These are phyloP conservation scores for Penicillium thymicola DNA, from an alignment of 2,329 filamentous ascomycete genomes.

Conservation along the genomic window DNA sequence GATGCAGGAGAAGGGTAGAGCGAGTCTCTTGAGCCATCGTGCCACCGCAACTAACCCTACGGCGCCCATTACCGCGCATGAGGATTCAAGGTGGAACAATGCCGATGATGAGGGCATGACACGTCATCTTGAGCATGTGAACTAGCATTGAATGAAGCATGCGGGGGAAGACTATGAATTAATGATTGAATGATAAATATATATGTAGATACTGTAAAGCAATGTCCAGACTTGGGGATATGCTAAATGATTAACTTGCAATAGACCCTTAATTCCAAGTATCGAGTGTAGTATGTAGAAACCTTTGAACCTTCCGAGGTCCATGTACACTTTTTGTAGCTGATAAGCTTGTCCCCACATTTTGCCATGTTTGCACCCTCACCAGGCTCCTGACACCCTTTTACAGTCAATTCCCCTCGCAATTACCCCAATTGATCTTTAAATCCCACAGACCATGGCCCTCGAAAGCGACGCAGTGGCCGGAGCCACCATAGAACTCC, in stretches of 20 bases:
- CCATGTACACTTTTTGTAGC: background rate
- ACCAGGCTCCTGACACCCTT: constrained; percentile 5
- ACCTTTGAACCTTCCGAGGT: background rate
- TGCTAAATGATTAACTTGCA: background rate
- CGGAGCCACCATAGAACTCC: constrained; percentile 42
- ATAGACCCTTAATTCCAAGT: background rate
- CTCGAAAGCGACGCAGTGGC: constrained; percentile 36
- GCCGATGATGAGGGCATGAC: constrained; percentile 10
- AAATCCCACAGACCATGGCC: constrained; percentile 24
- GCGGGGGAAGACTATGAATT: constrained; percentile 13
- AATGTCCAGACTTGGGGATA: background rate
- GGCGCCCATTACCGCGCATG: constrained; percentile 8
- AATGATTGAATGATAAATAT: constrained; percentile 16
- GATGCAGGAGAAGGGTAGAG: constrained; percentile 39
- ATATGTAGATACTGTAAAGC: constrained; percentile 1
- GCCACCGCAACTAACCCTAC: constrained; percentile 9
- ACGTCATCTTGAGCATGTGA: constrained; percentile 15
- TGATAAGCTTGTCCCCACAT: constrained; percentile 19
- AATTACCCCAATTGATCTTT: background rate
- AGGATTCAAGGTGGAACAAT: constrained; percentile 8
- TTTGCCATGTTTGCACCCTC: constrained; percentile 22
- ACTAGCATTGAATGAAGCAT: constrained; percentile 1
- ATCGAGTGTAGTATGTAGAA: background rate
- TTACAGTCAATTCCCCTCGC: background rate
- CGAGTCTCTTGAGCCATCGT: constrained; percentile 19